Conservation (phyloP, 2,329 filamentous ascomycete genomes). For the Zopfia rhizophila region DNA sequence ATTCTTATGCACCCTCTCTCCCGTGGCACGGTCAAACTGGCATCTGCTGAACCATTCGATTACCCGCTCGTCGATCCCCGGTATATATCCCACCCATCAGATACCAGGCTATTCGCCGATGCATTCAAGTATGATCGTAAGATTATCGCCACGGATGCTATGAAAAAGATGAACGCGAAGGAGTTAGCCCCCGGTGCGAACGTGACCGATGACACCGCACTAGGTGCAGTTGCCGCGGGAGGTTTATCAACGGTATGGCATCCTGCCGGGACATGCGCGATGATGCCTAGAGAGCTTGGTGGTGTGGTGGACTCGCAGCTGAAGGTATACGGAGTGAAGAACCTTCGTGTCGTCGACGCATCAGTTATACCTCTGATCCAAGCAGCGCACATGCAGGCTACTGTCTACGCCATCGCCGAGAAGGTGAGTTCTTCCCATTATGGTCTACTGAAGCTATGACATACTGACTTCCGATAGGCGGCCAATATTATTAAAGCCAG, state of each 20-base stretch:
- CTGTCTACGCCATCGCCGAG: conserved; percentile 22
- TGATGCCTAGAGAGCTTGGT: conserved; percentile 37
- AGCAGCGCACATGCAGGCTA: conserved; percentile 14
- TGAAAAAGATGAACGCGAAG: conserved; percentile 30
- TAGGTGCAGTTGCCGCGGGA: conserved; percentile 28
- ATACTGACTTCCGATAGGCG: neutral
- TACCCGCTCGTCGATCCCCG: conserved; percentile 34
- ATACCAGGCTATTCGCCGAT: conserved; percentile 32
- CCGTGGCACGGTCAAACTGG: conserved; percentile 35
- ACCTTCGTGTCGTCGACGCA: conserved; percentile 22
- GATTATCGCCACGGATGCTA: conserved; percentile 19
- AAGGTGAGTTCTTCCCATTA: conserved; percentile 11
- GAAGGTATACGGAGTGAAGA: conserved; percentile 38
- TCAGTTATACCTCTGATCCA: conserved; percentile 26
- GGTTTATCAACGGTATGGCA: conserved; percentile 33
- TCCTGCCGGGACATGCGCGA: conserved; percentile 36
- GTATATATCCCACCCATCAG: conserved; percentile 36
- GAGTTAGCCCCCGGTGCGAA: conserved; percentile 33
- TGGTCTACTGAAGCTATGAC: neutral
- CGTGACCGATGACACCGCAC: conserved; percentile 28
- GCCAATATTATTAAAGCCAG: conserved; percentile 1
- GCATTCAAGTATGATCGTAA: conserved; percentile 30
- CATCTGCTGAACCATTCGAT: conserved; percentile 33
- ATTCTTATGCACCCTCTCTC: conserved; percentile 40
- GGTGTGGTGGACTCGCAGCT: conserved; percentile 39